Evolutionary conservation across 2,329 filamentous ascomycete species (phyloP).

Genomic region (Tolypocladium ovalisporum): DNA sequence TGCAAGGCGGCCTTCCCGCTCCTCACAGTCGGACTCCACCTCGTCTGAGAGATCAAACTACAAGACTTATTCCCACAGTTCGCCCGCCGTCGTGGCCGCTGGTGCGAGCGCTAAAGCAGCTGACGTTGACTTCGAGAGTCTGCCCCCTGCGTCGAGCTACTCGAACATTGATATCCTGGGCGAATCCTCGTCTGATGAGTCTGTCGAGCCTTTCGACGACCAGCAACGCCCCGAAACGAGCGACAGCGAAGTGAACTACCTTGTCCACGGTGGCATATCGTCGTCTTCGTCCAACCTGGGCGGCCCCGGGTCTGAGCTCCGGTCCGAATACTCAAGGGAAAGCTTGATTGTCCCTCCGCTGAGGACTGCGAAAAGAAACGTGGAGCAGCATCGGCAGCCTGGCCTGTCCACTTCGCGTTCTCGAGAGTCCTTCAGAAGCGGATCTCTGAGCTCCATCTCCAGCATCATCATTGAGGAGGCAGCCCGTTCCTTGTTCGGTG

Average conservation of each 20-base stretch:
- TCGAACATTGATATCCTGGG: conserved; percentile 42
- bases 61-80: conserved; percentile 40
- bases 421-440: conserved; percentile 39
- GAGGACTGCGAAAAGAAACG: conserved; percentile 32
- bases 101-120: neutral
- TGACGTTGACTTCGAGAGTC: conserved; percentile 24
- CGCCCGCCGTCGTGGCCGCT: conserved; percentile 11
- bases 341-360: conserved; percentile 48
- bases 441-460: conserved; percentile 45
- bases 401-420: conserved; percentile 39
- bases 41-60: conserved; percentile 42
- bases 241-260: conserved; percentile 39
- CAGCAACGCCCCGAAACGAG: conserved; percentile 22
- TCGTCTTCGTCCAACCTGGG: conserved; percentile 29
- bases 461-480: conserved; percentile 41
- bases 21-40: conserved; percentile 28
- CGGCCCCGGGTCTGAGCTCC: conserved; percentile 18
- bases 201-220: conserved; percentile 25
- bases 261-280: conserved; percentile 35
- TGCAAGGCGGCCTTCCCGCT: conserved; percentile 14
- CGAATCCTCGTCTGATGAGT: conserved; percentile 33
- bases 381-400: conserved; percentile 38
- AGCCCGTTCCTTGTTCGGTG: conserved; percentile 19
- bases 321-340: conserved; percentile 46
- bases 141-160: conserved; percentile 29